phyloP scores from a whole-genome alignment of 2,329 filamentous ascomycete genomes.

The Amauroascus verrucosus region DNA sequence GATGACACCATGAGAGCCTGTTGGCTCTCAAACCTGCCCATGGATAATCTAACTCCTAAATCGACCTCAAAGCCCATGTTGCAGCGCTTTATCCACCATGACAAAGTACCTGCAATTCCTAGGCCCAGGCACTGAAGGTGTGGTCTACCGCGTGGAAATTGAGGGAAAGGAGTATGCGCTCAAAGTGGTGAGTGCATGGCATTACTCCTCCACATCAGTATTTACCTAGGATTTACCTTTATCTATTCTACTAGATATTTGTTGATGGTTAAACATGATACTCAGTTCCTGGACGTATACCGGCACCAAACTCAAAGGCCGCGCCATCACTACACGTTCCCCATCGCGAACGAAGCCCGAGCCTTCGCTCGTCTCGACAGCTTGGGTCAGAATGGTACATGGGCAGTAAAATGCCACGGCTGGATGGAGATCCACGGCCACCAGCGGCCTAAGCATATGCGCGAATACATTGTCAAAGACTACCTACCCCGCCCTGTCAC shows the following conservation, averaged over 20 bases:
- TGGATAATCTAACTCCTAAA: slow-evolving; percentile 13
- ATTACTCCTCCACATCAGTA: background rate
- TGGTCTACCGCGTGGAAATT: slow-evolving; percentile 10
- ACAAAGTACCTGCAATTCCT: slow-evolving; percentile 5
- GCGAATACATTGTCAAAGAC: slow-evolving; percentile 13
- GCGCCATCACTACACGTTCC: slow-evolving; percentile 4
- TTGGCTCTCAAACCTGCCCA: slow-evolving; percentile 10
- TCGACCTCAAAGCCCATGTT: slow-evolving; percentile 9
- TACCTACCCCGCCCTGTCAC: slow-evolving; percentile 6
- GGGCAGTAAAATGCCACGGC: slow-evolving; percentile 15
- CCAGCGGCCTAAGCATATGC: background rate
- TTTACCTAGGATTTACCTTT: background rate
- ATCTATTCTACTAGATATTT: background rate
- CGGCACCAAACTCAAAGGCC: background rate
- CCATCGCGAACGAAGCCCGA: slow-evolving; percentile 12
- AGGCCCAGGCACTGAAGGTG: slow-evolving; percentile 10
- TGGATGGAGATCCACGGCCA: slow-evolving; percentile 14
- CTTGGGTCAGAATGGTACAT: slow-evolving; percentile 14
- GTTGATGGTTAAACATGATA: background rate
- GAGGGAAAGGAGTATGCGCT: slow-evolving; percentile 10
- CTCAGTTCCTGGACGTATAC: background rate
- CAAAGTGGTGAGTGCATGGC: slow-evolving; percentile 12
- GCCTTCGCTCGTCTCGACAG: slow-evolving; percentile 15
- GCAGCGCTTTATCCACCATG: slow-evolving; percentile 14
- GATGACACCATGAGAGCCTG: slow-evolving; percentile 11